Base-by-base conservation (phyloP, 1,139 yeast genomes). In the Geotrichum candidum region DNA sequence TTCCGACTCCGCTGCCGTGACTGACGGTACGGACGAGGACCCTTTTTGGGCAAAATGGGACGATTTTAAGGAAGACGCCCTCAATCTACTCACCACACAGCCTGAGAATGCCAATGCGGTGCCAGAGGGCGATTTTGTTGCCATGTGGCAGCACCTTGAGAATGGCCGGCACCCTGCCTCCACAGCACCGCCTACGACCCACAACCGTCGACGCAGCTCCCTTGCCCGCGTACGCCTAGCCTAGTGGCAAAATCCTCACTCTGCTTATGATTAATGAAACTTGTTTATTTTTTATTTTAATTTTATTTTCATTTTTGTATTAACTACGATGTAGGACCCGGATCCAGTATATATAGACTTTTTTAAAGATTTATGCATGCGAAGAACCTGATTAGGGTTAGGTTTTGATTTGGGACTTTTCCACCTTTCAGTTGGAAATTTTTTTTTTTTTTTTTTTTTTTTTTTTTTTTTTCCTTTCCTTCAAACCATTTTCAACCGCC, bases 31-130 rank as follows among this genome's bases (percentile, higher is more conserved):
- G 2, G 57, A 15, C 18, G 35, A 18, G 6, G 59, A 56, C n/a
- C 52, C 53, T 31, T 60, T 60, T 33, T 60, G 62, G 62, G 27
- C 23, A 22, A 56, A 60, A 25, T 60, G 62, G 62, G 62, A 60
- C 38, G 62, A 60, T 11, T 56, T 51, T 33, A 60, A 60, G 41
- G 62, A 60, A 53, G 60, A 60, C 25, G 60, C 60, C 4, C 48
- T 60, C 25, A 60, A 60, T 38, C 38, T 60, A 11, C 25, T 56
- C 51, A 57, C 60, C n/a, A 45, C 52, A 10, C 51, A 46, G 22
- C 60, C 60, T 7, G 57, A 60, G 23, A 56, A 60, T 51, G n/a
- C 48, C 3, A 57, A 57, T 11, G 46, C 45, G 1, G 13, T 38
- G 6, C 62, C 62, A 23, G 60, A 60, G 6, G 60, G 62, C 13